phyloP scores from a whole-genome alignment of 192 early-diverging fungal genomes.

The Chytriomyces sp. region DNA sequence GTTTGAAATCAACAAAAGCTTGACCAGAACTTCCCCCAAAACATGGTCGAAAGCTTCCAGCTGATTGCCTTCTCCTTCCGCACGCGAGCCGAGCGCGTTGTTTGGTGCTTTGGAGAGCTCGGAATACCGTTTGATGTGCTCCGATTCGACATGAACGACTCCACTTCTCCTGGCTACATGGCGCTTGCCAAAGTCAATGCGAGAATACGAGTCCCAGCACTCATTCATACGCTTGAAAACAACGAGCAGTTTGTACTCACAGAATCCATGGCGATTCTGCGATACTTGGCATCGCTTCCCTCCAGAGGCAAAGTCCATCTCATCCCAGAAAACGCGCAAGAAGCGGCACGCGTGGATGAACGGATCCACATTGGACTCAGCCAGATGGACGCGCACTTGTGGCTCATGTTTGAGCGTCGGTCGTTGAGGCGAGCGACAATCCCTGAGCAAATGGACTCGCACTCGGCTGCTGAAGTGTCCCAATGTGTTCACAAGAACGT shows the following conservation, averaged over 20 bases:
- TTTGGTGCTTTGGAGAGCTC: background rate
- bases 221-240: background rate
- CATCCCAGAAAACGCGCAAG: background rate
- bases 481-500: background rate
- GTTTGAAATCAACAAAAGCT: no score
- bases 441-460: background rate
- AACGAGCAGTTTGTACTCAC: background rate
- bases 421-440: background rate
- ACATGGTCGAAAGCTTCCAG: background rate
- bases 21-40: no score
- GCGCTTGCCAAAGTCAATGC: background rate
- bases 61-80: conserved; percentile 1
- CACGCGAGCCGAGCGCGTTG: background rate
- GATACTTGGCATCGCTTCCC: background rate
- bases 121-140: background rate
- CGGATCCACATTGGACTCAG: background rate
- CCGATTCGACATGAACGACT: background rate
- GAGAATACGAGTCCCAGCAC: background rate
- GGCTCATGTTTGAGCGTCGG: background rate
- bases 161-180: background rate
- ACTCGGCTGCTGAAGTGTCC: background rate
- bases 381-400: background rate
- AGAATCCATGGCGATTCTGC: background rate
- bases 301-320: background rate
- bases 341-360: background rate